Conservation (phyloP, 2,329 filamentous ascomycete genomes). For the Epichloe sylvatica region DNA sequence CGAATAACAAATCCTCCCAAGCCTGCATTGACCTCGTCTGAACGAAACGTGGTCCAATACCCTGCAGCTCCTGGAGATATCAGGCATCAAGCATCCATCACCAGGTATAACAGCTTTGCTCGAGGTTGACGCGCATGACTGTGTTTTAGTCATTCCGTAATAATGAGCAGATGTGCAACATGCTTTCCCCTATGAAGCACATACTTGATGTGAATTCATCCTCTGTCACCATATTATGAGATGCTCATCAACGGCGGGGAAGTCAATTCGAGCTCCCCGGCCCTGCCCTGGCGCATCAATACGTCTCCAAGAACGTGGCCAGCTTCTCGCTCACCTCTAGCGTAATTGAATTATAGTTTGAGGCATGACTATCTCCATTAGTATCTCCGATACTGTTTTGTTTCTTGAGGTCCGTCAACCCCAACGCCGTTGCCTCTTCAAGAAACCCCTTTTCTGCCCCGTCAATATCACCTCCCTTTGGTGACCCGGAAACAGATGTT, state of each 20-base stretch:
- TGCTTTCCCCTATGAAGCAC: no score
- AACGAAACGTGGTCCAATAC: background rate
- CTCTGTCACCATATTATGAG: background rate
- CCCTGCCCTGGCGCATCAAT: no score
- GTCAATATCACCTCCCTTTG: slow-evolving; percentile 43
- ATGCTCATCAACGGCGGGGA: background rate
- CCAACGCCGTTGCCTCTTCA: slow-evolving; percentile 41
- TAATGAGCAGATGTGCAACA: background rate
- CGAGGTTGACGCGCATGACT: background rate
- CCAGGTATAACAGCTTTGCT: background rate
- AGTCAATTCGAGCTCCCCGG: background rate
- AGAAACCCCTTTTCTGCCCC: slow-evolving; percentile 71
- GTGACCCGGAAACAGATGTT: slow-evolving; percentile 91
- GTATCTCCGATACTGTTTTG: no score
- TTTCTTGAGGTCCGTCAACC: no score
- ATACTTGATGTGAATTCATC: no score
- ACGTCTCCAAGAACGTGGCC: no score
- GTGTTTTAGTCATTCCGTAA: background rate
- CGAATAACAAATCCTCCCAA: background rate
- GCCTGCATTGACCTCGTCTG: background rate
- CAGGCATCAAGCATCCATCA: background rate
- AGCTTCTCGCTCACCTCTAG: no score
- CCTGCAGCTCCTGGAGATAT: background rate
- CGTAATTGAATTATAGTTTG: no score
- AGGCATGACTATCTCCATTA: no score